Evolutionary conservation across 2,329 filamentous ascomycete species (phyloP).

Genomic region (Diplodia sapinea): DNA sequence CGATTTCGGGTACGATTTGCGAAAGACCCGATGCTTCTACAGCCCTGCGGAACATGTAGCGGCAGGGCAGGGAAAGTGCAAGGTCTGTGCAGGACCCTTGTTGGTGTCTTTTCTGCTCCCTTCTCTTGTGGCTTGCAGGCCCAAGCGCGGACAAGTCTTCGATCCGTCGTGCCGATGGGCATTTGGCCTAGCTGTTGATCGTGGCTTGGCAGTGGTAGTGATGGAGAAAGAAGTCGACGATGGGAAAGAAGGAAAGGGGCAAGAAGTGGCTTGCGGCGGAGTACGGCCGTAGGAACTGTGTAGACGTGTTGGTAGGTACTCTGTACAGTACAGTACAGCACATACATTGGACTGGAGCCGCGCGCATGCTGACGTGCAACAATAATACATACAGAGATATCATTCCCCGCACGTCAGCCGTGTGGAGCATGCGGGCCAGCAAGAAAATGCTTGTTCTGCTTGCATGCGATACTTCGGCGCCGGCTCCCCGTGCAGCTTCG

Average conservation of each 20-base stretch:
- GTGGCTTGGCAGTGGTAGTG: neutral
- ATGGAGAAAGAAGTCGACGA: neutral
- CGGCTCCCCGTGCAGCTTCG: neutral
- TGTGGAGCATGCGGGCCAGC: too few relatives aligned
- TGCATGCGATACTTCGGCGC: conserved; percentile 23
- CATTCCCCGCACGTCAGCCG: neutral
- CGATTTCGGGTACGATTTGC: too few relatives aligned
- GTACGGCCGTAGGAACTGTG: too few relatives aligned
- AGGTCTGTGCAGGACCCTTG: neutral
- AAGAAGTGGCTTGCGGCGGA: too few relatives aligned
- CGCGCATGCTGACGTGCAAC: too few relatives aligned
- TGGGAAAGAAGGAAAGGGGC: neutral
- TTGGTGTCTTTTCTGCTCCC: neutral
- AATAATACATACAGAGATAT: too few relatives aligned
- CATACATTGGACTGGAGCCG: too few relatives aligned
- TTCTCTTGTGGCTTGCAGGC: neutral
- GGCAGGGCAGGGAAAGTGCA: neutral
- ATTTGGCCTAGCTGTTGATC: neutral
- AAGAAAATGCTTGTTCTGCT: conserved; percentile 1
- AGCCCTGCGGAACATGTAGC: neutral
- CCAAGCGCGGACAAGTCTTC: neutral
- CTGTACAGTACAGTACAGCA: too few relatives aligned
- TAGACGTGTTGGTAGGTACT: too few relatives aligned
- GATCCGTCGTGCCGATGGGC: neutral
- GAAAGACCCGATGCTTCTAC: too few relatives aligned